Conservation (phyloP, 2,329 filamentous ascomycete genomes). For the Pestalotiopsis sp. region DNA sequence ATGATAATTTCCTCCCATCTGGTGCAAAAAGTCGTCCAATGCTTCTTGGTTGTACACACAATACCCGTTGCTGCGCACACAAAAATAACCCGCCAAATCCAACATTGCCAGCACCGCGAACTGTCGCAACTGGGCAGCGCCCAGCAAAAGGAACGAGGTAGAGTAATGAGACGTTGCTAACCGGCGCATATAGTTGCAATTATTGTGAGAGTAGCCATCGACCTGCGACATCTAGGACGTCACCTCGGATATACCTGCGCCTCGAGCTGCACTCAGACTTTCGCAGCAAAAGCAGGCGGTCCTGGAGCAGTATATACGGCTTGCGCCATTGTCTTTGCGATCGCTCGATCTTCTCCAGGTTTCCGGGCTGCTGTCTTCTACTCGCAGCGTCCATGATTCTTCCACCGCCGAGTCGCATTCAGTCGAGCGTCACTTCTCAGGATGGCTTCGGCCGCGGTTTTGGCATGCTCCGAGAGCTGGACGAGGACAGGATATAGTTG, state of each 20-base stretch:
- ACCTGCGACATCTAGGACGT: not conserved
- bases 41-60: not conserved
- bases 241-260: not conserved
- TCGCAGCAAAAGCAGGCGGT: not conserved
- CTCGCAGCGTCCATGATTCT: conserved; percentile 56
- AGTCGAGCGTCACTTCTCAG: conserved; percentile 49
- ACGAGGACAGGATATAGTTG: conserved; percentile 43
- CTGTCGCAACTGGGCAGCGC: not conserved
- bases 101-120: not conserved
- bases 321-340: not conserved
- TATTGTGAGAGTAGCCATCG: not conserved
- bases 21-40: not conserved
- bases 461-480: conserved; percentile 45
- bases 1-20: not conserved
- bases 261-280: not conserved
- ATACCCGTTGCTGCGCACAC: not conserved
- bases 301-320: not conserved
- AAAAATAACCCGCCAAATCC: not conserved
- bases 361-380: conserved; percentile 17
- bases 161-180: not conserved
- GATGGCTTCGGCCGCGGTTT: conserved; percentile 58
- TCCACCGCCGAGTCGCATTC: conserved; percentile 44
- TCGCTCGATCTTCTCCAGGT: not conserved
- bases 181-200: not conserved
- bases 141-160: not conserved